Percentiles rank a stretch among this genome's conserved stretches.
These are phyloP conservation scores for Nemania abortiva DNA, from an alignment of 2,329 filamentous ascomycete species.

Conservation along the genomic window DNA sequence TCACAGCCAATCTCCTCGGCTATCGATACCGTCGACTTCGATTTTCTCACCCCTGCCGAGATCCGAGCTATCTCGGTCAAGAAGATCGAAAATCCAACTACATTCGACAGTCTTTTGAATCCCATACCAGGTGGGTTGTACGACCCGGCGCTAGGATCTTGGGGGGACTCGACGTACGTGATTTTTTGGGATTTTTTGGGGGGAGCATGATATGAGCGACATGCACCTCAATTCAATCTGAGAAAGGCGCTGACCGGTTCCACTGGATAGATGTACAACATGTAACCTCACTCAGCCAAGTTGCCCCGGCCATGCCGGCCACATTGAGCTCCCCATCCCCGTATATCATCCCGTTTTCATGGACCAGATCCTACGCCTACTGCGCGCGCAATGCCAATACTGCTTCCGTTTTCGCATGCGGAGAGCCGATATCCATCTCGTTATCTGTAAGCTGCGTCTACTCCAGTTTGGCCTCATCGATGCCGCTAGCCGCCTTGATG, in stretches of 20 bases:
- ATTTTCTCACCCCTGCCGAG: constrained; percentile 83
- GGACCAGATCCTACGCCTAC: constrained; percentile 86
- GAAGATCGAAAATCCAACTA: constrained; percentile 90
- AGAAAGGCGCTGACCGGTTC: constrained; percentile 17
- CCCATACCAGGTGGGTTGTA: constrained; percentile 92
- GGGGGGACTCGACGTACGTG: constrained; percentile 84
- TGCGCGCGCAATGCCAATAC: constrained; percentile 90
- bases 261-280: constrained; percentile 79
- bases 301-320: constrained; percentile 93
- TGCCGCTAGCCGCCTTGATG: constrained; percentile 60
- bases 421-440: constrained; percentile 81
- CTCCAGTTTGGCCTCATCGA: constrained; percentile 84
- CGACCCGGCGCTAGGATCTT: constrained; percentile 90
- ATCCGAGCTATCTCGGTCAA: constrained; percentile 92
- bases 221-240: background rate
- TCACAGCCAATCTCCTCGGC: constrained; percentile 85
- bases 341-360: constrained; percentile 98
- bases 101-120: constrained; percentile 93
- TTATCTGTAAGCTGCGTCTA: constrained; percentile 85
- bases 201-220: background rate
- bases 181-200: background rate
- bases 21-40: constrained; percentile 90
- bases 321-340: constrained; percentile 92
- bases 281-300: constrained; percentile 84
- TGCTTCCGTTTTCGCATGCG: constrained; percentile 88